Percentiles rank a stretch among this genome's conserved stretches.
Conservation (phyloP, 306 rosid genomes). For the Sophora flavescens region DNA sequence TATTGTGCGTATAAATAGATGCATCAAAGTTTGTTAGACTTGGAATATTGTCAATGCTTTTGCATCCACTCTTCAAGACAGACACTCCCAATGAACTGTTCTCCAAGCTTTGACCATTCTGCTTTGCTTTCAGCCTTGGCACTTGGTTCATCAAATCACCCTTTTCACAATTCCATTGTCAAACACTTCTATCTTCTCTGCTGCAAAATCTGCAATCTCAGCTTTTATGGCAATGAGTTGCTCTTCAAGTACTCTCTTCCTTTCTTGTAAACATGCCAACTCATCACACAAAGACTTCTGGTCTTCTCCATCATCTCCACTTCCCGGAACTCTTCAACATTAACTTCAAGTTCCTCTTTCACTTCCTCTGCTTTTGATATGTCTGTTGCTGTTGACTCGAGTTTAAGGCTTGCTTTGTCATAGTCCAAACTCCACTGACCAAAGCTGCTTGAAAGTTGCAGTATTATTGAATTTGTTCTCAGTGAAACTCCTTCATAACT, state of each 20-base stretch:
- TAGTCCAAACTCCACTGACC: slow-evolving; percentile 42
- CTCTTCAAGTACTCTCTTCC: slow-evolving; percentile 47
- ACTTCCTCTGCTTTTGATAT: slow-evolving; percentile 21
- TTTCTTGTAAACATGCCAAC: slow-evolving; percentile 15
- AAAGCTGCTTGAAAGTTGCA: slow-evolving; percentile 31
- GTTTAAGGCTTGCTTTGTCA: slow-evolving; percentile 39
- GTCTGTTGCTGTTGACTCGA: slow-evolving; percentile 11
- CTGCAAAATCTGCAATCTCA: slow-evolving; percentile 30
- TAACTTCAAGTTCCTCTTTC: slow-evolving; percentile 24
- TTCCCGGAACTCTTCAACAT: slow-evolving; percentile 40
- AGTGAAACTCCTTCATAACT: slow-evolving; percentile 40
- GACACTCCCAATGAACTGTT: slow-evolving; percentile 3
- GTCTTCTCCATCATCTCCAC: slow-evolving; percentile 5
- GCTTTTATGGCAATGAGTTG: slow-evolving; percentile 39
- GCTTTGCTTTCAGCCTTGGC: slow-evolving; percentile 39
- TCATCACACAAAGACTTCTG: slow-evolving; percentile 1
- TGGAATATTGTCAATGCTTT: background rate
- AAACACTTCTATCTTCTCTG: slow-evolving; percentile 27
- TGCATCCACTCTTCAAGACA: background rate
- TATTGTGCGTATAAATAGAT: no score
- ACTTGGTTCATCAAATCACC: slow-evolving; percentile 36
- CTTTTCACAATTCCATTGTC: slow-evolving; percentile 31
- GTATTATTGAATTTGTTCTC: slow-evolving; percentile 23
- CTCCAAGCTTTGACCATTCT: slow-evolving; percentile 38
- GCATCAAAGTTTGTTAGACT: background rate